These are phyloP conservation scores for Fabrea salina DNA, from an alignment of 169 alveolate species.

Conservation along the genomic window DNA sequence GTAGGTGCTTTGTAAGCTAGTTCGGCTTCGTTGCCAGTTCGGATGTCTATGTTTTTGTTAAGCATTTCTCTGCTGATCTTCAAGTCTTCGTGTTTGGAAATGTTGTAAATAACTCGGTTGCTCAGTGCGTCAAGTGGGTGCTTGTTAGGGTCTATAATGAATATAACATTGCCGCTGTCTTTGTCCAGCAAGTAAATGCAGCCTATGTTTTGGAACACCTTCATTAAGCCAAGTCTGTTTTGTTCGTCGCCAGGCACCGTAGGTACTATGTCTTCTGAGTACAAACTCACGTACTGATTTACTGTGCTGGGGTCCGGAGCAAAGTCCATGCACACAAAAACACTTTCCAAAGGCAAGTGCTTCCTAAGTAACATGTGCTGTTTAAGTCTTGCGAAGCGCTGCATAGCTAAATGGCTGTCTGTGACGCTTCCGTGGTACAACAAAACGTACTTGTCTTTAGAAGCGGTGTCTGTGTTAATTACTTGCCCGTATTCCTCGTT, in stretches of 20 bases:
- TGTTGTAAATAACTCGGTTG: neutral
- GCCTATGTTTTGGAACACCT: constrained; percentile 25
- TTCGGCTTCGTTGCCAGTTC: constrained; percentile 6
- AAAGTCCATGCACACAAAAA: constrained; percentile 10
- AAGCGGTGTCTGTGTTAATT: neutral
- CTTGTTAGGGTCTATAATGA: constrained; percentile 17
- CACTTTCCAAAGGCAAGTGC: neutral
- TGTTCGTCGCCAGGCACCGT: neutral
- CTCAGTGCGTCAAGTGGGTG: constrained; percentile 20
- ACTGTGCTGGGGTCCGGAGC: neutral
- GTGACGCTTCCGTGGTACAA: neutral
- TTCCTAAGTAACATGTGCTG: neutral
- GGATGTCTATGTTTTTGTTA: neutral
- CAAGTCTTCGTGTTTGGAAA: constrained; percentile 16
- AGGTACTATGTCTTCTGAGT: neutral
- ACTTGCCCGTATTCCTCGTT: neutral
- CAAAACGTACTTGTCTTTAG: neutral
- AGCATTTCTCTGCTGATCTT: neutral
- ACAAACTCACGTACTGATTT: neutral
- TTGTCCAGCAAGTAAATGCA: constrained; percentile 29
- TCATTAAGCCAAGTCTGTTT: neutral
- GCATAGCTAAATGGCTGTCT: constrained; percentile 27
- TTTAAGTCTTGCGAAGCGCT: constrained; percentile 28
- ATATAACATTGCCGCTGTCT: constrained; percentile 14
- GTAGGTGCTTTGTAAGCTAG: neutral